Percentiles rank a stretch among this genome's conserved stretches.
These are phyloP conservation scores for Coemansia erecta DNA, from an alignment of 192 early-diverging fungal species.

Conservation along the genomic window DNA sequence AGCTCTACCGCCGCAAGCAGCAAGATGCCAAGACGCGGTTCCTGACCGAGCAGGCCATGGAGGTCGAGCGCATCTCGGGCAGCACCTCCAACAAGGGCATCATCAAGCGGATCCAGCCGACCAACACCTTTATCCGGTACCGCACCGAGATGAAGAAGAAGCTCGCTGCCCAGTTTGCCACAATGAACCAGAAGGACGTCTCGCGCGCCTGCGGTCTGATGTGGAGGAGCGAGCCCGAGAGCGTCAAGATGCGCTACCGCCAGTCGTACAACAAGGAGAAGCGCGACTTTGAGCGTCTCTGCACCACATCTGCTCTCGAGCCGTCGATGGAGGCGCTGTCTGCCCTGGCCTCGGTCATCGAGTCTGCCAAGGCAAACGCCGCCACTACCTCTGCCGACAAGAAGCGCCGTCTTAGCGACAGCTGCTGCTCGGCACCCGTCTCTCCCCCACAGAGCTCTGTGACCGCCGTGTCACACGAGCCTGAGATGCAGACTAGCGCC, in stretches of 20 bases:
- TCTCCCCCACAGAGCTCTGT: conserved; percentile 39
- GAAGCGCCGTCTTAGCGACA: conserved; percentile 45
- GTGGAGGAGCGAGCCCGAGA: conserved; percentile 55
- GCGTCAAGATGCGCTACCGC: conserved; percentile 56
- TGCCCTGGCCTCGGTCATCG: conserved; percentile 43
- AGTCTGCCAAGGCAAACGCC: conserved; percentile 5
- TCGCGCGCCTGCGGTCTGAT: conserved; percentile 55
- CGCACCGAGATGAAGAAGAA: conserved; percentile 56
- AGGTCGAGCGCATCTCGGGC: conserved; percentile 50
- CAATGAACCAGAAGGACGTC: conserved; percentile 55
- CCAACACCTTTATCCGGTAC: conserved; percentile 59
- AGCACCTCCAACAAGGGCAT: conserved; percentile 39
- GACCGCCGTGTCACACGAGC: conserved; percentile 6
- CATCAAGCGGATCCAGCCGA: conserved; percentile 55
- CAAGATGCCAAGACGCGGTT: conserved; percentile 51
- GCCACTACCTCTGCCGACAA: conserved; percentile 14
- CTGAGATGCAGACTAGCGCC: conserved; percentile 17
- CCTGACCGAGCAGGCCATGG: conserved; percentile 47
- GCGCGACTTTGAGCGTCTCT: conserved; percentile 54
- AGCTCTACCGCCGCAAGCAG: conserved; percentile 42
- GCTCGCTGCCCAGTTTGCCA: conserved; percentile 47
- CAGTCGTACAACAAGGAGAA: conserved; percentile 56
- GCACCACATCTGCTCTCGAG: conserved; percentile 46
- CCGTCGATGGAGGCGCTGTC: conserved; percentile 45
- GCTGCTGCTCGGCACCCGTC: conserved; percentile 42